phyloP scores from a whole-genome alignment of 2,329 filamentous ascomycete species.

The Neofusicoccum cordaticola region DNA sequence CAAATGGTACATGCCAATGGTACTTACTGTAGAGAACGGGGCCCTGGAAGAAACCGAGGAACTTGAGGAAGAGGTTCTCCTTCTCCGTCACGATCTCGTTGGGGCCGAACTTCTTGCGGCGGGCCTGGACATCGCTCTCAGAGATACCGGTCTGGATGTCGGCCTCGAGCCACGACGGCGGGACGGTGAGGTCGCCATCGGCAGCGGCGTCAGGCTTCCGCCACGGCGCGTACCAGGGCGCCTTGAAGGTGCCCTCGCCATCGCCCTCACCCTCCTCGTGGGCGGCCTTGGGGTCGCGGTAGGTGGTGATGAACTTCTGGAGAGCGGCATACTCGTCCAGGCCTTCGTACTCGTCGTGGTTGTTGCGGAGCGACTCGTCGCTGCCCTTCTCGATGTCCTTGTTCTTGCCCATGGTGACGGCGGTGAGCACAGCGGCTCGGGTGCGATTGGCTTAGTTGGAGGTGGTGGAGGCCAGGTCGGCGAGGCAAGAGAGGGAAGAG shows the following conservation, averaged over 20 bases:
- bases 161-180: constrained; percentile 43
- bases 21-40: constrained; percentile 72
- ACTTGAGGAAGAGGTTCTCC: constrained; percentile 72
- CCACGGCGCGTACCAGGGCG: constrained; percentile 62
- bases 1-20: constrained; percentile 1
- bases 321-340: constrained; percentile 64
- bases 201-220: constrained; percentile 34
- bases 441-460: neutral
- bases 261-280: constrained; percentile 38
- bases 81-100: constrained; percentile 73
- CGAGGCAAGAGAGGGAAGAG: neutral
- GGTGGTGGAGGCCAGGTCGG: neutral
- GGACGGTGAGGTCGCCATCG: constrained; percentile 54
- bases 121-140: constrained; percentile 57
- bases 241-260: constrained; percentile 39
- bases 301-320: constrained; percentile 66
- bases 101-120: constrained; percentile 65
- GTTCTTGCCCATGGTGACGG: constrained; percentile 12
- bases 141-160: constrained; percentile 65
- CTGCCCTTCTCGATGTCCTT: constrained; percentile 17
- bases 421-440: neutral
- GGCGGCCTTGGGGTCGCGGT: constrained; percentile 57
- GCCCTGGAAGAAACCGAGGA: constrained; percentile 71
- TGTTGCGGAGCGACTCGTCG: neutral
- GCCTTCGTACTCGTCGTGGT: constrained; percentile 36